Percentiles rank a stretch among this genome's conserved stretches.
Evolutionary conservation across 2,329 filamentous ascomycete species (phyloP).

Genomic region (Dactylellina drechsleri): DNA sequence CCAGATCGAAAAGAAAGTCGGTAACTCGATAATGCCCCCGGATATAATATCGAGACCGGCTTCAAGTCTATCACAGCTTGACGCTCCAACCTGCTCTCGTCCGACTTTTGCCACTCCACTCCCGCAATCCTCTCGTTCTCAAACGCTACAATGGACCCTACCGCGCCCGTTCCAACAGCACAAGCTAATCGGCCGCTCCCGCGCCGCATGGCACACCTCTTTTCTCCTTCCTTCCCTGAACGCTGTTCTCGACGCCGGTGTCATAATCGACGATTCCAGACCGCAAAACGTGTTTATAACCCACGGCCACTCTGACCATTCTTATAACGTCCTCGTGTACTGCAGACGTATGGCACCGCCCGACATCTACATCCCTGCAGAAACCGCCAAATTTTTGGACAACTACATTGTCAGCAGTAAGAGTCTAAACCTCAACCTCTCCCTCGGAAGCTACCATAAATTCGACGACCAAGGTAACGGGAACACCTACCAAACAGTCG

Average conservation of each 20-base stretch:
- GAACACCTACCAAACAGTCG: background rate
- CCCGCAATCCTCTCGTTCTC: constrained; percentile 40
- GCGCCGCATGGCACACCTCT: constrained; percentile 67
- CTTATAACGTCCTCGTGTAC: constrained; percentile 64
- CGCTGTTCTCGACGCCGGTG: constrained; percentile 66
- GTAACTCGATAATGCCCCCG: too few species aligned
- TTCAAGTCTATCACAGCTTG: background rate
- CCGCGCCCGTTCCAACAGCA: constrained; percentile 51
- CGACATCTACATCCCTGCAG: constrained; percentile 63
- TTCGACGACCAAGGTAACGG: constrained; percentile 31
- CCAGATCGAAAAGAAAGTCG: too few species aligned
- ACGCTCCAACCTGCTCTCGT: constrained; percentile 15
- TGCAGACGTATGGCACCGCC: constrained; percentile 64
- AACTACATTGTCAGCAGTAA: constrained; percentile 60
- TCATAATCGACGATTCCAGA: constrained; percentile 64
- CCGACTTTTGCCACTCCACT: constrained; percentile 45
- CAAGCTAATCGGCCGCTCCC: constrained; percentile 64
- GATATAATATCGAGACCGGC: background rate
- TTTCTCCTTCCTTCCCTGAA: constrained; percentile 67
- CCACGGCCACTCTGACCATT: constrained; percentile 66
- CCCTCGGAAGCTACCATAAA: constrained; percentile 35
- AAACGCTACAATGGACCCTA: constrained; percentile 44
- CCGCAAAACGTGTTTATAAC: constrained; percentile 67
- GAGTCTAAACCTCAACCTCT: constrained; percentile 35
- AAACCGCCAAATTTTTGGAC: constrained; percentile 59